A percentile compares a stretch with the other conserved stretches of the same genome.
These are phyloP conservation scores for Spatholobus suberectus DNA, from an alignment of 306 rosid species.

Conservation along the genomic window DNA sequence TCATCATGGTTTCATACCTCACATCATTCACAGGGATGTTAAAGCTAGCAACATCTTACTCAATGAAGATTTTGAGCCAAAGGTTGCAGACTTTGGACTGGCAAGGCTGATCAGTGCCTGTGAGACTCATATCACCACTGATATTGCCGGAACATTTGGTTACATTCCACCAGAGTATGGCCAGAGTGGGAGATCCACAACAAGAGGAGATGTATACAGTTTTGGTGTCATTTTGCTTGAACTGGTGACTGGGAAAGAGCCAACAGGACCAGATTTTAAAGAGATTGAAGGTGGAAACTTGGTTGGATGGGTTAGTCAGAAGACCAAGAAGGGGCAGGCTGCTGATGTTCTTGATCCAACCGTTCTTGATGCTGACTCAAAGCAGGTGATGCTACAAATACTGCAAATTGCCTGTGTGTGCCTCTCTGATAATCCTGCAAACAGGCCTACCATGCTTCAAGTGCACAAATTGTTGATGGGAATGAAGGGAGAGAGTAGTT, in stretches of 20 bases:
- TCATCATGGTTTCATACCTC: slow-evolving; percentile 92
- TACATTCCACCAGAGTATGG: slow-evolving; percentile 99
- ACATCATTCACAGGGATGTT: slow-evolving; percentile 93
- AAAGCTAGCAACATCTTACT: slow-evolving; percentile 96
- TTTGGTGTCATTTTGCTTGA: slow-evolving; percentile 94
- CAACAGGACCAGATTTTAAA: slow-evolving; percentile 91
- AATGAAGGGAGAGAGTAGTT: slow-evolving; percentile 65
- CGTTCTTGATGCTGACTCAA: slow-evolving; percentile 71
- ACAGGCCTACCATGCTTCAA: slow-evolving; percentile 94
- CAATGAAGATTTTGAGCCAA: slow-evolving; percentile 86
- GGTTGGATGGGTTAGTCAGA: slow-evolving; percentile 93
- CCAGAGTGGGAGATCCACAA: slow-evolving; percentile 91
- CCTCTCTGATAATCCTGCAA: slow-evolving; percentile 86
- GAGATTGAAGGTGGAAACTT: slow-evolving; percentile 97
- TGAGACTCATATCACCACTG: slow-evolving; percentile 90
- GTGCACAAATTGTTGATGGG: slow-evolving; percentile 79
- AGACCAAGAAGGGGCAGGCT: slow-evolving; percentile 73
- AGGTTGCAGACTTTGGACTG: slow-evolving; percentile 92
- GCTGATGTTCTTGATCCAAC: slow-evolving; percentile 85
- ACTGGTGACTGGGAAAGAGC: slow-evolving; percentile 92
- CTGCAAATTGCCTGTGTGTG: slow-evolving; percentile 85
- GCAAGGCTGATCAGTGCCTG: slow-evolving; percentile 97
- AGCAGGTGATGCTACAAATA: slow-evolving; percentile 83
- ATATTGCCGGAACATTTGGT: slow-evolving; percentile 96
- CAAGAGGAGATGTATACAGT: slow-evolving; percentile 93